Evolutionary conservation across 805 yeast genomes (phyloP), one percentile per base, ranked within the genome.

Genomic region (Yarrowia deformans): DNA sequence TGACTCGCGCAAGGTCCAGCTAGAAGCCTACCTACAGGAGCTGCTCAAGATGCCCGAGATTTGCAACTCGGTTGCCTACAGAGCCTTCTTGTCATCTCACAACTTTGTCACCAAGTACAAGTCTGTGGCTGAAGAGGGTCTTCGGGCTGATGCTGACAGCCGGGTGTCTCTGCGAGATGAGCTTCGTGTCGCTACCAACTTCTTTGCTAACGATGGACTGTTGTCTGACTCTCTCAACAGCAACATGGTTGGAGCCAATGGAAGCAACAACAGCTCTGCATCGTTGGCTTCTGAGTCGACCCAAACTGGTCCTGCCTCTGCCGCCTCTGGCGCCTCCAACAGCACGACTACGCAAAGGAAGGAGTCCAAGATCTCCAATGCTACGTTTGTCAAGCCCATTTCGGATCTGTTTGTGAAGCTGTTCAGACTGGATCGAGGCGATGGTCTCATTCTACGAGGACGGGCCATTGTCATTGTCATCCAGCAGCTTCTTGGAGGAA

Each of bases 401-500:
- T 88, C 94, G 72, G 97, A 92, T 71, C 75, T 91, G 12, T 83
- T 93, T 66, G 84, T 91, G 19, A 81, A 89, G 0, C 74, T 92
- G 1, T 93, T 93, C 77, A 87, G 90, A 39, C 77, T 91, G 29
- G 85, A 86, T 68, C 82, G 81, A 58, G 83, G 90, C 1, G 87
- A 86, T 58, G 86, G 87, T 58, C 91, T 97, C 97, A 63, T 63
- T 63, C 78, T 93, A 1, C 81, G 97, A 67, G 98, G 97, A 0
- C 81, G 93, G 54, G 97, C 97, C 0, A 81, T 92, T 9, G 83
- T 93, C 46, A 87, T 92, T 6, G 86, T 93, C 3, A 79, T 93
- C 67, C 97, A 93, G 77, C 97, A 92, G 76, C 77, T 93, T 0
- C 82, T 93, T 46, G 98, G 98, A 0, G 90, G 94, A 1, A 90